Evolutionary conservation across 176 grass and related monocot species (phyloP).

Genomic region (Hsuehochloa calcarea): DNA sequence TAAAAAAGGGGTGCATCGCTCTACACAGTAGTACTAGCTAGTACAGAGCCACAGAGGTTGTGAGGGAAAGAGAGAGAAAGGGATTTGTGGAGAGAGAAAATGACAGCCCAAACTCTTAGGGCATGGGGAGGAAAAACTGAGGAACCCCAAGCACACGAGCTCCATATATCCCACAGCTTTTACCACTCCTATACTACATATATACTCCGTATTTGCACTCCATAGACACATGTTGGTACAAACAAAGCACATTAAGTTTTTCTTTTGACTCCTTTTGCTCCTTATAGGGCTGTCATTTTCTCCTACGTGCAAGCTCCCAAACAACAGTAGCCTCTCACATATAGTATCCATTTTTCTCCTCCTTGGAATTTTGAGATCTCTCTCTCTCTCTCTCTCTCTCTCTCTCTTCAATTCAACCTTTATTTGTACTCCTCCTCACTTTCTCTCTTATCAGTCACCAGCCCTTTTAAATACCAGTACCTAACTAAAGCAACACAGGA

Average conservation of each 20-base stretch:
- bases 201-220: background rate
- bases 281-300: slow-evolving; percentile 44
- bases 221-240: background rate
- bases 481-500: slow-evolving; percentile 43
- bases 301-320: slow-evolving; percentile 7
- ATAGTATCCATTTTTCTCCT: background rate
- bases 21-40: background rate
- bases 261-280: background rate
- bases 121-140: slow-evolving; percentile 27
- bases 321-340: background rate
- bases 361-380: background rate
- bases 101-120: slow-evolving; percentile 27
- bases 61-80: slow-evolving; percentile 15
- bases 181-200: background rate
- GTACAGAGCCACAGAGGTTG: background rate
- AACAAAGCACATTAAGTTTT: background rate
- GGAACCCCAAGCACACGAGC: slow-evolving; percentile 50
- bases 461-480: slow-evolving; percentile 46
- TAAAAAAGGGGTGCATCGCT: background rate
- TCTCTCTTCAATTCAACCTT: background rate
- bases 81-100: slow-evolving; percentile 13
- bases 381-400: background rate
- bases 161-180: background rate
- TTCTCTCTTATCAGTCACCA: slow-evolving; percentile 7
- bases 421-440: background rate